phyloP scores from a whole-genome alignment of 1,139 yeast genomes.

The Lizanozyma gosingica region DNA sequence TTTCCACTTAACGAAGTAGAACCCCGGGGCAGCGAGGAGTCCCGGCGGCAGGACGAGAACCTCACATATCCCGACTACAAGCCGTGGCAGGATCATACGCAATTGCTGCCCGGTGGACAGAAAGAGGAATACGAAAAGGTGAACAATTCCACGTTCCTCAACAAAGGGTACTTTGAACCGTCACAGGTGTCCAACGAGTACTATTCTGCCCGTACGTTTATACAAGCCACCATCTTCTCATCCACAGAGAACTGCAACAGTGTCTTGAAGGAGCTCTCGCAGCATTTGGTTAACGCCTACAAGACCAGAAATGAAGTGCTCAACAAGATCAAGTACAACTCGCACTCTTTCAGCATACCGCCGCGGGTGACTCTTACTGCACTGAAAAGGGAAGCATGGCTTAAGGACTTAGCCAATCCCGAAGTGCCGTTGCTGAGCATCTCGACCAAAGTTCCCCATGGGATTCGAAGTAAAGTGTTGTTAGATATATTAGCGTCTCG shows the following conservation, averaged over 20 bases:
- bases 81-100: conserved; percentile 65
- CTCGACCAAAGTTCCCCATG: conserved; percentile 84
- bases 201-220: conserved; percentile 43
- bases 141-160: conserved; percentile 25
- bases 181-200: conserved; percentile 49
- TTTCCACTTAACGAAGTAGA: conserved; percentile 26
- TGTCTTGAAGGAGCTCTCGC: conserved; percentile 34
- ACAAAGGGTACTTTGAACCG: conserved; percentile 42
- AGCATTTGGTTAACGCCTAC: conserved; percentile 53
- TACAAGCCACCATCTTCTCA: conserved; percentile 34
- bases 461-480: conserved; percentile 63
- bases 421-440: conserved; percentile 56
- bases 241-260: conserved; percentile 30
- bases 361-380: conserved; percentile 87
- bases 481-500: conserved; percentile 64
- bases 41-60: background rate
- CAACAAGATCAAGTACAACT: conserved; percentile 48
- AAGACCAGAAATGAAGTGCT: conserved; percentile 52
- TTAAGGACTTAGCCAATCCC: conserved; percentile 65
- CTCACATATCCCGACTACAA: conserved; percentile 62
- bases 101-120: conserved; percentile 53
- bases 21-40: conserved; percentile 4
- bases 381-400: conserved; percentile 77
- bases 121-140: conserved; percentile 24
- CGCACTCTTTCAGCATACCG: conserved; percentile 61